Percentiles rank a stretch among this genome's conserved stretches.
These are phyloP conservation scores for Uncinocarpus reesii DNA, from an alignment of 2,329 filamentous ascomycete genomes.

Conservation along the genomic window DNA sequence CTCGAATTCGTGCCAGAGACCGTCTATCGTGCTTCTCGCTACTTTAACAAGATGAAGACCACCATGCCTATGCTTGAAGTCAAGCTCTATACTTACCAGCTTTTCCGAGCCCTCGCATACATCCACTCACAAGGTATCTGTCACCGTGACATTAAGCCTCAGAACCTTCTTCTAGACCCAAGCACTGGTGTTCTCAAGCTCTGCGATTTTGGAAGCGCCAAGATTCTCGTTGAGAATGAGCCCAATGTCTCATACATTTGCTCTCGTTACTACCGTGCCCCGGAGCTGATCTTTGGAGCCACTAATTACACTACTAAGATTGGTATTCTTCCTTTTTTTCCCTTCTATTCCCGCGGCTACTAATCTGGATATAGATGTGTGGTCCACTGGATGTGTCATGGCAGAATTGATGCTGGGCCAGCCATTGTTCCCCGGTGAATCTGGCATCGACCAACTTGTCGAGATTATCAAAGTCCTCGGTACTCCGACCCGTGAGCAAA, in stretches of 20 bases:
- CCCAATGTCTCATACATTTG: slow-evolving; percentile 99
- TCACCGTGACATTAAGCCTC: slow-evolving; percentile 97
- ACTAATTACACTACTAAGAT: slow-evolving; percentile 99
- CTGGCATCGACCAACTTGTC: slow-evolving; percentile 94
- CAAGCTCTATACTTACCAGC: slow-evolving; percentile 98
- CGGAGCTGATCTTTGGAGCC: slow-evolving; percentile 94
- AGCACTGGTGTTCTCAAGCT: slow-evolving; percentile 86
- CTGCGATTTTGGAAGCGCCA: slow-evolving; percentile 97
- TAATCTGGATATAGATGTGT: slow-evolving; percentile 61
- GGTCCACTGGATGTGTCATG: slow-evolving; percentile 99
- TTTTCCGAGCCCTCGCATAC: slow-evolving; percentile 95
- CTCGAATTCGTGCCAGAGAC: slow-evolving; percentile 98
- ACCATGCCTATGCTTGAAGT: slow-evolving; percentile 98
- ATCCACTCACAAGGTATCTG: slow-evolving; percentile 99
- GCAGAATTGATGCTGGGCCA: slow-evolving; percentile 98
- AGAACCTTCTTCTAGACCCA: slow-evolving; percentile 90
- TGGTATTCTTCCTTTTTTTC: slow-evolving; percentile 50
- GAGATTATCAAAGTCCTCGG: slow-evolving; percentile 99
- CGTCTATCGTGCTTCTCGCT: slow-evolving; percentile 92
- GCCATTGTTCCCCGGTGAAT: slow-evolving; percentile 94
- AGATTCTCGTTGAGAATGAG: slow-evolving; percentile 97
- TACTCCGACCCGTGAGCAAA: slow-evolving; percentile 93
- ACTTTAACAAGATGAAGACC: slow-evolving; percentile 99
- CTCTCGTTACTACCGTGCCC: slow-evolving; percentile 95
- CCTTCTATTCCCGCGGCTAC: background rate